Evolutionary conservation across 208 protist genomes (phyloP), one percentile per base, ranked within the genome.

Genomic region (Crithidia bombi): DNA sequence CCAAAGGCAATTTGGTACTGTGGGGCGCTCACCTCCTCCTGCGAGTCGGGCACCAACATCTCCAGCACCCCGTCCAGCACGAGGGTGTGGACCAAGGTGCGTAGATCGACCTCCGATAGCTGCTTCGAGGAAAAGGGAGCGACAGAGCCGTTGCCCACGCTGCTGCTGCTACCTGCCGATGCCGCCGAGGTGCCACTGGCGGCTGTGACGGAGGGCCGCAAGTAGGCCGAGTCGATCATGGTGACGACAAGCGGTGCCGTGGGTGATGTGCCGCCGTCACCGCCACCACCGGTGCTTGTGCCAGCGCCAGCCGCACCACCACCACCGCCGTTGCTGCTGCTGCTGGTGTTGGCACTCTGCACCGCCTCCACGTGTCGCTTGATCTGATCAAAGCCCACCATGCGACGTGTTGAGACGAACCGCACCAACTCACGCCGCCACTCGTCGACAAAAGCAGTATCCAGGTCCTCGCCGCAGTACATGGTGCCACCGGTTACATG

Each of bases 401-500:
- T 81, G 32, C 80, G 81, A 2, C 83, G 70, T 5, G 70, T 69
- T 9, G 70, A 75, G n/a, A 75, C 44, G 32, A 63, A 75, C 12
- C 70, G 55, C 4, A 30, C 52, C 23, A 75, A 46, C 47, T 75
- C 70, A 0, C 70, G 63, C 9, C 89, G 79, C 77, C 91, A 78
- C 67, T 93, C 83, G 61, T 94, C 89, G 23, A 96, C 80, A 70
- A 90, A 92, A 33, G 73, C 79, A 21, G 91, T 81, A 57, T 95
- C 90, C 35, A 93, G 72, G 46, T 93, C 84, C 59, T 92, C 86
- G 46, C 89, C 86, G 57, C 83, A 84, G 74, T 96, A 96, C 67
- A 94, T 92, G 21, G 85, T 86, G 35, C 91, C 91, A 12, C 91
- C 91, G 0, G 91, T 96, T 1, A 96, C 84, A 26, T 80, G 67